Percentiles rank a stretch among this genome's conserved stretches.
Evolutionary conservation across 2,329 filamentous ascomycete genomes (phyloP).

Genomic region (Arthrobotrys conoides): DNA sequence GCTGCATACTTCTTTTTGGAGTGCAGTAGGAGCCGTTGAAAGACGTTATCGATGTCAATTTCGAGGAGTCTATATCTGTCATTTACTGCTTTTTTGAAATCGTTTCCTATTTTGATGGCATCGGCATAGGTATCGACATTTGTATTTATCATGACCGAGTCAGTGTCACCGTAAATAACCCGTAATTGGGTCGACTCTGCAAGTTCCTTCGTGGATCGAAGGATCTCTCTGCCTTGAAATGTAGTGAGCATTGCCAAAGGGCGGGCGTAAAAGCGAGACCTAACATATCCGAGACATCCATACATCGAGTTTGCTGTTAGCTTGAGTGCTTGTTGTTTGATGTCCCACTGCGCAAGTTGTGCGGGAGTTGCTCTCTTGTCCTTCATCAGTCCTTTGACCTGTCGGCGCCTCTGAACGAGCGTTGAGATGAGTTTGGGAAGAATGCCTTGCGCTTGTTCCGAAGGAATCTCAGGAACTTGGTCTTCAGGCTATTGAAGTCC

Average conservation of each 20-base stretch:
- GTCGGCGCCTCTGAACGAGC: conserved; percentile 86
- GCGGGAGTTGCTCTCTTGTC: conserved; percentile 87
- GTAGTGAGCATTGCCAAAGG: conserved; percentile 96
- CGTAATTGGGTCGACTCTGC: conserved; percentile 91
- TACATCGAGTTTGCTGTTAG: conserved; percentile 99
- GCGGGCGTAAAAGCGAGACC: conserved; percentile 95
- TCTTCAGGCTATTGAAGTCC: conserved; percentile 77
- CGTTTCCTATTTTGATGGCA: conserved; percentile 89
- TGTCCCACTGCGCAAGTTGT: conserved; percentile 94
- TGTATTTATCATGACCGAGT: conserved; percentile 99
- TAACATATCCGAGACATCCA: conserved; percentile 95
- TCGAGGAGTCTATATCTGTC: conserved; percentile 92
- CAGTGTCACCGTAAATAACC: conserved; percentile 98
- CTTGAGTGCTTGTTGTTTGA: conserved; percentile 96
- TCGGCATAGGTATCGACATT: conserved; percentile 94
- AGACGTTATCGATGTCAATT: conserved; percentile 98
- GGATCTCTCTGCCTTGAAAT: conserved; percentile 96
- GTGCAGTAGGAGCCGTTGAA: conserved; percentile 90
- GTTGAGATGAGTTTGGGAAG: conserved; percentile 91
- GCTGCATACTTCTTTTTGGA: conserved; percentile 99
- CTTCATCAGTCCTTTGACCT: conserved; percentile 98
- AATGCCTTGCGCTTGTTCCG: conserved; percentile 83
- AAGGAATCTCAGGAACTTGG: conserved; percentile 86
- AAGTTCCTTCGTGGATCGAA: conserved; percentile 93
- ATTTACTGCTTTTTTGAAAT: conserved; percentile 96